Base-by-base conservation (phyloP, 2,329 filamentous ascomycete genomes). In the Xylariaceae sp. region DNA sequence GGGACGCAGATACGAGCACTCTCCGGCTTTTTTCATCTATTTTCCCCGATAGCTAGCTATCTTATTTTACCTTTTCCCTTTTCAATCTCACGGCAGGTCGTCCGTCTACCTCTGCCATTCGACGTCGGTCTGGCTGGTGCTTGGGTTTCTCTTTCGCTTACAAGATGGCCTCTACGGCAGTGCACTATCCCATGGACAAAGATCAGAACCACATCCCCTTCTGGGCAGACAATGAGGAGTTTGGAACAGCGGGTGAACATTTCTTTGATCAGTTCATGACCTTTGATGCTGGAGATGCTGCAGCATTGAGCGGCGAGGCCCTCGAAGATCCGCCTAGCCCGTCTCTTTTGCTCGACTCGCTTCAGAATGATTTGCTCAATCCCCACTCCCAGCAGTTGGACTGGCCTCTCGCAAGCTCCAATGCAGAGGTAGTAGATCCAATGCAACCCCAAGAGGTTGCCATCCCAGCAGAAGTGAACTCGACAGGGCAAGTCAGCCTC, bases 191-290 rank as follows among this genome's bases (percentile, higher is more conserved):
- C 13, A 61, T 63, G 56, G 71, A 72, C 68, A 73, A 72, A 69
- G 71, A 72, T 47, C 69, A 68, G 39, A 56, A 53, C 57, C 69
- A 68, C 44, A 48, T 66, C 39, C 42, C 66, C 42, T 67, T 67
- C 62, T 73, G 70, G 70, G 60, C 60, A 34, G 67, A 71, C 59
- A 69, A 68, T 65, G 70, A 68, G 44, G 70, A 70, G 62, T 62
- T 68, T 5, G 64, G 55, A 51, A 63, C 66, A 63, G 57, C 68
- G 55, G 63, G 57, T 37, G 70, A 72, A 13, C 67, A 67, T 59
- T 69, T 72, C 69, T 72, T 72, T 70, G 71, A 73, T 47, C 69
- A 72, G 48, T 73, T 68, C 53, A 51, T 72, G 55, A 71, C 66
- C 68, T 73, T 72, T 69, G 71, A 73, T 44, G 8, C 60, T 17